A percentile compares a stretch with the other conserved stretches of the same genome.
These are phyloP conservation scores for Lentinula novae-zelandiae DNA, from an alignment of 1,284 basidiomycete genomes.

Conservation along the genomic window DNA sequence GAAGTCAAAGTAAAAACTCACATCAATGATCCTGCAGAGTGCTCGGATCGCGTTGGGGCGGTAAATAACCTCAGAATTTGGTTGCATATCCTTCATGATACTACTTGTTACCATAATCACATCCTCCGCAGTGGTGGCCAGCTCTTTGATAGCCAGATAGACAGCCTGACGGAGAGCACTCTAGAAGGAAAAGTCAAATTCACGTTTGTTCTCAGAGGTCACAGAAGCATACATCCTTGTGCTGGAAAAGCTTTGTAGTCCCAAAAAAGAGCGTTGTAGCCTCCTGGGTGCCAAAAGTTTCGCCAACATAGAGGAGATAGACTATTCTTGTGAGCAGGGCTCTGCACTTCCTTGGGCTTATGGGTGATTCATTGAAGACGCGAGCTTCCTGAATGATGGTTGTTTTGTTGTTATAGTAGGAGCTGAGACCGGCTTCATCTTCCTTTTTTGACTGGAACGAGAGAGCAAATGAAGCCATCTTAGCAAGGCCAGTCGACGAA, in stretches of 20 bases:
- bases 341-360: slow-evolving; percentile 95
- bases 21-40: slow-evolving; percentile 95
- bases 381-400: slow-evolving; percentile 98
- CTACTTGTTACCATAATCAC: slow-evolving; percentile 99
- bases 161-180: slow-evolving; percentile 97
- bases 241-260: slow-evolving; percentile 98
- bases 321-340: slow-evolving; percentile 95
- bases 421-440: slow-evolving; percentile 83
- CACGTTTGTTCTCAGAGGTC: slow-evolving; percentile 5
- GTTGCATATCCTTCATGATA: slow-evolving; percentile 99
- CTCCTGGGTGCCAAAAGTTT: slow-evolving; percentile 94
- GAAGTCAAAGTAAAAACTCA: slow-evolving; percentile 41
- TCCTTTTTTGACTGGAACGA: slow-evolving; percentile 87
- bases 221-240: slow-evolving; percentile 79
- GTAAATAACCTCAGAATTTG: slow-evolving; percentile 98
- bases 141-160: slow-evolving; percentile 98
- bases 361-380: slow-evolving; percentile 98
- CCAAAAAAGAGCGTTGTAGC: slow-evolving; percentile 99
- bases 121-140: slow-evolving; percentile 95
- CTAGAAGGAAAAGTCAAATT: slow-evolving; percentile 35
- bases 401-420: slow-evolving; percentile 91
- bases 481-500: slow-evolving; percentile 4
- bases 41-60: slow-evolving; percentile 97
- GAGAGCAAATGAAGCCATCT: slow-evolving; percentile 49
- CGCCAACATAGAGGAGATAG: slow-evolving; percentile 94